phyloP scores from a whole-genome alignment of 306 rosid species.

The Lagenaria siceraria region DNA sequence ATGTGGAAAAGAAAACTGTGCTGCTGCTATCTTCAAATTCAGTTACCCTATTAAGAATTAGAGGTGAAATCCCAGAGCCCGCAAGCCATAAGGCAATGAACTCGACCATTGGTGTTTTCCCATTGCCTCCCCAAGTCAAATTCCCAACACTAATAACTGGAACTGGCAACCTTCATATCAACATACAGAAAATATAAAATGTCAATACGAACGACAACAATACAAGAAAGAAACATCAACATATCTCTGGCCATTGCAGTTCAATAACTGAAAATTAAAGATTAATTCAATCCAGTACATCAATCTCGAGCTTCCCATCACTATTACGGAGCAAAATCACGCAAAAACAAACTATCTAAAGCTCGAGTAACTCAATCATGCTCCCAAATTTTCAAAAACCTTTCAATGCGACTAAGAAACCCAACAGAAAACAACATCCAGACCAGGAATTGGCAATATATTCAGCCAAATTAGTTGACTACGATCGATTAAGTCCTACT shows the following conservation, averaged over 20 bases:
- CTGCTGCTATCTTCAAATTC: background rate
- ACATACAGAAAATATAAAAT: background rate
- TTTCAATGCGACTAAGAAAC: background rate
- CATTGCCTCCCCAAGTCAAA: slow-evolving; percentile 96
- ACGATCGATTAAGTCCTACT: background rate
- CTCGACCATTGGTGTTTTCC: slow-evolving; percentile 92
- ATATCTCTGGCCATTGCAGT: background rate
- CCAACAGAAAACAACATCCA: background rate
- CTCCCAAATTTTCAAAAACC: background rate
- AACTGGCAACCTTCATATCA: slow-evolving; percentile 36
- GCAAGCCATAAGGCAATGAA: slow-evolving; percentile 57
- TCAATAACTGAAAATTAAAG: background rate
- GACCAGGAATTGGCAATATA: background rate
- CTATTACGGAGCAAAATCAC: background rate
- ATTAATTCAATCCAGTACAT: background rate
- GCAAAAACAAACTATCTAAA: background rate
- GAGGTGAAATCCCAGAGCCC: slow-evolving; percentile 47
- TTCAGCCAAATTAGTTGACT: background rate
- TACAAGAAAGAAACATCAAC: background rate
- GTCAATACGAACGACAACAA: background rate
- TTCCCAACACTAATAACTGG: slow-evolving; percentile 82
- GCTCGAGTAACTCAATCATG: background rate
- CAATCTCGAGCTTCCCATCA: background rate
- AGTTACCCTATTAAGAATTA: slow-evolving; percentile 68
- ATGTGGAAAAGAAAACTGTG: background rate